Base-by-base conservation (phyloP, 371 early-diverging fungal genomes). In the Massospora cicadina region DNA sequence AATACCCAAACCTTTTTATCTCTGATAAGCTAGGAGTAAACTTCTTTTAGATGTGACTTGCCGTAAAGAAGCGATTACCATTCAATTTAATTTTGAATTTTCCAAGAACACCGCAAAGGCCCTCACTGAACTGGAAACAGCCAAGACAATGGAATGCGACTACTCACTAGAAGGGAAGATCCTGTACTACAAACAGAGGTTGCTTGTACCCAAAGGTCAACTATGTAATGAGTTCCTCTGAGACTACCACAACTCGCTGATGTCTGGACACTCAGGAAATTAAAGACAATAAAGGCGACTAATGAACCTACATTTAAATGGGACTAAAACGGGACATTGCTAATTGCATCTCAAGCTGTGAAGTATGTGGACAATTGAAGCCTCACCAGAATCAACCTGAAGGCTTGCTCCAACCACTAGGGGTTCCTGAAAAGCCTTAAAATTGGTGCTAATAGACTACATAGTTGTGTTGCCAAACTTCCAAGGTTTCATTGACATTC, bases 391-490 rank as follows among this genome's bases (percentile, higher is more conserved):
- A 75, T 24, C 57, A 57, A 12, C 71, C 73, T 1, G 65, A 66
- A n/a, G 72, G 74, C 7, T 67, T 74, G 12, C 71, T 81, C 1
- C 63, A 75, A 28, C 73, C 75, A 0, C 68, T 80, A 0, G 69
- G 58, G 2, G 65, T 64, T 32, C 59, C 68, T 17, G 31, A 30
- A 0, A 17, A 33, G 26, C 55, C 23, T 2, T 68, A 65, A 65
- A 69, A 31, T 28, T 56, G 1, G 56, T 71, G 0, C 55, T 64
- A 7, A 66, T 73, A 70, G 71, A 73, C 55, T 69, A 69, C 58
- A 63, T 70, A 1, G 63, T 25, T 2, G 43, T 33, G 26, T 62
- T 73, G 23, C 68, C 69, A 23, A 54, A 23, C 33, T 73, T 75
- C n/a, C 1, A 56, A 1, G 70, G 66, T 0, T 72, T 60, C 60